Evolutionary conservation across 1,284 basidiomycete genomes (phyloP).

Genomic region (Melampsora abietis-canadensis): DNA sequence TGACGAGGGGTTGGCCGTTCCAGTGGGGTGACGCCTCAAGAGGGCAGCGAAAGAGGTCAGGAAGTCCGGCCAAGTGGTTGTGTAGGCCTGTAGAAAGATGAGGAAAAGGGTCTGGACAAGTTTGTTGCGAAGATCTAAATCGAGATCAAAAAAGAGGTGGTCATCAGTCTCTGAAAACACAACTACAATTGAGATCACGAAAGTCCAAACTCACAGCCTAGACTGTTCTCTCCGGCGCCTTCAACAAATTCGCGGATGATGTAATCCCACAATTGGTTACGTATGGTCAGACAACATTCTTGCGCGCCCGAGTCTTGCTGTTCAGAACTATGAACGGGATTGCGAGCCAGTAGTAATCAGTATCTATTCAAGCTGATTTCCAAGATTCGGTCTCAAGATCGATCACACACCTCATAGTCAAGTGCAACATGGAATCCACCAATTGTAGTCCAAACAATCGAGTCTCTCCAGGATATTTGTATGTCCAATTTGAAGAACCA

Average conservation of each 20-base stretch:
- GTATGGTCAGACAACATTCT: constrained; percentile 25
- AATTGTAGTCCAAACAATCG: constrained; percentile 42
- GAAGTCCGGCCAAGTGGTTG: constrained; percentile 74
- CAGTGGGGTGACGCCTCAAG: constrained; percentile 70
- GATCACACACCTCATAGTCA: constrained; percentile 22
- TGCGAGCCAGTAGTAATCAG: background rate
- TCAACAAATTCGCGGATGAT: constrained; percentile 39
- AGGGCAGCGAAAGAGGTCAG: constrained; percentile 33
- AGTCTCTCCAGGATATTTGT: constrained; percentile 38
- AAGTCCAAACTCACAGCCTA: constrained; percentile 22
- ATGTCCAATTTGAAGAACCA: background rate
- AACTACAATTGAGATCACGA: background rate
- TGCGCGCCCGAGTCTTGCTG: constrained; percentile 10
- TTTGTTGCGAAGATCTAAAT: constrained; percentile 84
- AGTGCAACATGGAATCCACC: constrained; percentile 35
- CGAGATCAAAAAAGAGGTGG: constrained; percentile 27
- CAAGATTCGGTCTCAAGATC: background rate
- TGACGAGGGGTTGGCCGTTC: constrained; percentile 61
- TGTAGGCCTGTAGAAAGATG: constrained; percentile 86
- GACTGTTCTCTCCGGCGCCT: constrained; percentile 24
- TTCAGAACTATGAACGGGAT: constrained; percentile 2
- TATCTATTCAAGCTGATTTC: background rate
- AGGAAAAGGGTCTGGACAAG: constrained; percentile 94
- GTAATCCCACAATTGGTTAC: constrained; percentile 40
- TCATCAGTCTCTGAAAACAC: constrained; percentile 5